These are phyloP conservation scores for Tricholoma sp. DNA, from an alignment of 768 basidiomycete species.

Conservation along the genomic window DNA sequence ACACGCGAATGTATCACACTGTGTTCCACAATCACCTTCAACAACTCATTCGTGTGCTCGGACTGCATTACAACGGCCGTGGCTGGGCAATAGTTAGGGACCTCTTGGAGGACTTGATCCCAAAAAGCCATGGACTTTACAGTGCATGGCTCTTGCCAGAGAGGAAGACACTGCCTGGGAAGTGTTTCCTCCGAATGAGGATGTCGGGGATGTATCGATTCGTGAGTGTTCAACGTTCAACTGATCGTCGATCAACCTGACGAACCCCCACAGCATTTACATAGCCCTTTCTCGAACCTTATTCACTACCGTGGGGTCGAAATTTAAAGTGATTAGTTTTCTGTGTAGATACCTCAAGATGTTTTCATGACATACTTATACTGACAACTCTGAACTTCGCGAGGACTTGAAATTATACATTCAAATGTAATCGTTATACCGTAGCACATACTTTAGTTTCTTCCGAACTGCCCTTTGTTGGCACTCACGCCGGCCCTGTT, in stretches of 20 bases:
- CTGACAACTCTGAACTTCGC: background rate
- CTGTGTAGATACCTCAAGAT: background rate
- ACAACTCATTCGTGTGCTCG: constrained; percentile 52
- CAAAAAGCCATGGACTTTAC: constrained; percentile 41
- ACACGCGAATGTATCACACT: constrained; percentile 53
- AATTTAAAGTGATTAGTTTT: background rate
- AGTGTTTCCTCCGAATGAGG: constrained; percentile 56
- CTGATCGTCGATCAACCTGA: background rate
- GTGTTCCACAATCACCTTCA: constrained; percentile 57
- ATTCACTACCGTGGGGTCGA: constrained; percentile 42
- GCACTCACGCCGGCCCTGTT: too few relatives aligned
- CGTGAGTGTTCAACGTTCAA: constrained; percentile 29
- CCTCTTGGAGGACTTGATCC: constrained; percentile 40
- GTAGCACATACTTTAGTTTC: too few relatives aligned
- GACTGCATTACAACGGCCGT: constrained; percentile 49
- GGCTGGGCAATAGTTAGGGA: constrained; percentile 47
- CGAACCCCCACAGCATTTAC: constrained; percentile 36
- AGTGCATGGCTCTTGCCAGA: constrained; percentile 47
- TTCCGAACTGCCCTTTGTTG: too few relatives aligned
- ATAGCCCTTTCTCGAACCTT: constrained; percentile 51
- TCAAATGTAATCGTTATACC: too few relatives aligned
- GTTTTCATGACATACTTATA: background rate
- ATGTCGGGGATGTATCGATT: constrained; percentile 52
- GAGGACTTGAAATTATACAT: background rate
- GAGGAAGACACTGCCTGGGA: constrained; percentile 43